These are phyloP conservation scores for Atalantia buxifolia DNA, from an alignment of 345 rosid species.

Conservation along the genomic window DNA sequence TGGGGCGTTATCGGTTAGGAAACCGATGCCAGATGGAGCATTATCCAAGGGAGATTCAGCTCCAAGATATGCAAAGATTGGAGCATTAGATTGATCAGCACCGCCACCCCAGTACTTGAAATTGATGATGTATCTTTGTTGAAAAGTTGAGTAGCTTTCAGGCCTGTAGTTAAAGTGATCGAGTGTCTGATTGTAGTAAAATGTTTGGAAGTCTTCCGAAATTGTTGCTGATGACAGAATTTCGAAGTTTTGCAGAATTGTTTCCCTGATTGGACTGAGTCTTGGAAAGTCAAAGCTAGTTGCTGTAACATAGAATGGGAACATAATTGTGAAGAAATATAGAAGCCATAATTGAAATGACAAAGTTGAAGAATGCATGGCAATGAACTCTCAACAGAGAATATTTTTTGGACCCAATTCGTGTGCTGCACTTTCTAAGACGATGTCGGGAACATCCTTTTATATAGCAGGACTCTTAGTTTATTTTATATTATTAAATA, in stretches of 20 bases:
- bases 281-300: constrained; percentile 19
- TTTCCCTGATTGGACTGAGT: constrained; percentile 14
- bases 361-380: neutral
- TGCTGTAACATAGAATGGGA: neutral
- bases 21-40: fast-evolving
- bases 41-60: fast-evolving
- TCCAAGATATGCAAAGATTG: too few relatives aligned
- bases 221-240: neutral
- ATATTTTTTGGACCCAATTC: neutral
- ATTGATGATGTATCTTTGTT: too few relatives aligned
- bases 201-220: neutral
- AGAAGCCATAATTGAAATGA: neutral
- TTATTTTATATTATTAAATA: too few relatives aligned
- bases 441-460: too few relatives aligned
- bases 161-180: too few relatives aligned
- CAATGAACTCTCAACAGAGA: neutral
- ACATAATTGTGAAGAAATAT: neutral
- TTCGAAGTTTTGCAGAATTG: neutral
- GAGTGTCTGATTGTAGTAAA: too few relatives aligned
- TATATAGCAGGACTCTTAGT: too few relatives aligned
- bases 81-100: too few relatives aligned
- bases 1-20: too few relatives aligned
- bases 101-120: constrained; percentile 2
- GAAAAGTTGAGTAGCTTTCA: too few relatives aligned
- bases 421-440: too few relatives aligned